Evolutionary conservation across 31 red algal genomes (phyloP), one percentile per base, ranked within the genome.

Genomic region (Pterothamnion heteromorphum): DNA sequence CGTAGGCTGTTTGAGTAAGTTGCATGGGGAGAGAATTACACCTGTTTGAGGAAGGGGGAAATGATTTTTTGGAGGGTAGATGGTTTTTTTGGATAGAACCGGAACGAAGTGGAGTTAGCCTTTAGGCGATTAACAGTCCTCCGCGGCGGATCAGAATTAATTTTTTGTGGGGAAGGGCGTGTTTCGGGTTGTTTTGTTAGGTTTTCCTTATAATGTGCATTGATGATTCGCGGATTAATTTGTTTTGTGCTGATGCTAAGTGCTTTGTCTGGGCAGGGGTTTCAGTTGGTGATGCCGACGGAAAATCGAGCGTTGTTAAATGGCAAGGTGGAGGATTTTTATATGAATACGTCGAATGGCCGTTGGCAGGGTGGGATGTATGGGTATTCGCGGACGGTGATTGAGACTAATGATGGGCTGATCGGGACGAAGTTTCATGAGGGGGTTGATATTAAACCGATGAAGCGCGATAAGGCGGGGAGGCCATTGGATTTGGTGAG

Each of bases 1-100:
- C 80, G 80, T 84, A 84, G 80, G 80, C 80, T 84, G 80, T 84
- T 30, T 27, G n/a, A 20, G 80, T 84, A 14, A 84, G 26, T 27
- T 84, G 14, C 80, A 84, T 84, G n/a, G n/a, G n/a, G n/a, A n/a
- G n/a, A n/a, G n/a, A n/a, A n/a, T n/a, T n/a, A n/a, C n/a, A n/a
- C n/a, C n/a, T n/a, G n/a, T n/a, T n/a, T n/a, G n/a, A n/a, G n/a
- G n/a, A n/a, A n/a, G n/a, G n/a, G n/a, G n/a, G n/a, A n/a, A n/a
- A n/a, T n/a, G n/a, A n/a, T n/a, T n/a, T n/a, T n/a, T n/a, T n/a
- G n/a, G n/a, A n/a, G n/a, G n/a, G n/a, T n/a, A n/a, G n/a, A n/a
- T n/a, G n/a, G n/a, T n/a, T n/a, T n/a, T n/a, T n/a, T n/a, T n/a
- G n/a, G n/a, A n/a, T n/a, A n/a, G n/a, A n/a, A n/a, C n/a, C n/a